phyloP scores from a whole-genome alignment of 2,329 filamentous ascomycete species.

The Dryadomyces sulphureus region DNA sequence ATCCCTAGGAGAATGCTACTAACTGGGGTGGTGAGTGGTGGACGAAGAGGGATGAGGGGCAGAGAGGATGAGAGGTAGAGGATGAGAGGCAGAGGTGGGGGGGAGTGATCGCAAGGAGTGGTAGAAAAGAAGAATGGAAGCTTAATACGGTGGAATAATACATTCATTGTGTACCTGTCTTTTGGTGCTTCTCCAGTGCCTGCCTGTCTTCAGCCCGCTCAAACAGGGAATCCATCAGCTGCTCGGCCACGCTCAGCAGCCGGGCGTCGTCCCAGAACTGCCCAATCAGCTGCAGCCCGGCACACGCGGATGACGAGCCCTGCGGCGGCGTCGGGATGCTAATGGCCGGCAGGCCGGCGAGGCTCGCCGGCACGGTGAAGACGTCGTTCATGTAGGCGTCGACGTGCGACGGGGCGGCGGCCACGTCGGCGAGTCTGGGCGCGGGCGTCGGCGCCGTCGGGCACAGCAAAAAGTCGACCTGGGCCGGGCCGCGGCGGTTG shows the following conservation, averaged over 20 bases:
- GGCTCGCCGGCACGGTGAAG: constrained; percentile 85
- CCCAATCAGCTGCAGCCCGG: constrained; percentile 64
- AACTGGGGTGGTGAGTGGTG: not conserved
- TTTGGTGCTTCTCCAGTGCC: constrained; percentile 3
- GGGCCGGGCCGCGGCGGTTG: constrained; percentile 40
- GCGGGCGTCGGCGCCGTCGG: constrained; percentile 61
- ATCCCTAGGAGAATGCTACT: constrained; percentile 5
- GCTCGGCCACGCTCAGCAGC: constrained; percentile 42
- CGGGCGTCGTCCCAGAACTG: constrained; percentile 64
- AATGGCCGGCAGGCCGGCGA: constrained; percentile 80
- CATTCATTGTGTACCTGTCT: not conserved
- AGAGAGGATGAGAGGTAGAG: not conserved
- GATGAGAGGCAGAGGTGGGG: not conserved
- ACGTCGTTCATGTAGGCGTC: constrained; percentile 86
- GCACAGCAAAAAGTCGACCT: constrained; percentile 75
- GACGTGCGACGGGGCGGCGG: constrained; percentile 35
- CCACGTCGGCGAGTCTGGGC: constrained; percentile 19
- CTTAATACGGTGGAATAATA: too few species aligned
- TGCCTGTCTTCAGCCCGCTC: constrained; percentile 4
- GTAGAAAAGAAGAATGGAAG: not conserved
- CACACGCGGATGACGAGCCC: constrained; percentile 13
- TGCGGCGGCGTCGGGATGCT: constrained; percentile 46
- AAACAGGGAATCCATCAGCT: constrained; percentile 18
- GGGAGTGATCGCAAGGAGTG: not conserved
- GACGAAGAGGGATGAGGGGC: not conserved